Conservation (phyloP, 495 filamentous ascomycete species). For the Neurospora tetraspora region DNA sequence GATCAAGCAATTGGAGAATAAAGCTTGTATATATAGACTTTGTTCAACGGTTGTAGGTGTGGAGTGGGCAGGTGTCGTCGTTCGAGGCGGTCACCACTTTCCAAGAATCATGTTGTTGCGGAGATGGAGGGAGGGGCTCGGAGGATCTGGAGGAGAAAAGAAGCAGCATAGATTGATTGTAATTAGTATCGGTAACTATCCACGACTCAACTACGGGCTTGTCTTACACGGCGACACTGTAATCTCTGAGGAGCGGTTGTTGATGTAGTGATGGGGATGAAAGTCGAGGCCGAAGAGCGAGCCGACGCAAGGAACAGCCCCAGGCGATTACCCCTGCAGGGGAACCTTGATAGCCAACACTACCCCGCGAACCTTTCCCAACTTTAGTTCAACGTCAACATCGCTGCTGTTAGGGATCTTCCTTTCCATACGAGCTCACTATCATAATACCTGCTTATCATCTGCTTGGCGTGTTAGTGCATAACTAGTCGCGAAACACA, state of each 20-base stretch:
- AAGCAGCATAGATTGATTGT: background rate
- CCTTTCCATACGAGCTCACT: too few relatives aligned
- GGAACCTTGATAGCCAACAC: background rate
- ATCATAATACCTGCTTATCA: too few relatives aligned
- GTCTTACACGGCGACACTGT: background rate
- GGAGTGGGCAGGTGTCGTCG: background rate
- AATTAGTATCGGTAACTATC: background rate
- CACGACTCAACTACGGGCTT: background rate
- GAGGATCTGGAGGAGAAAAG: background rate
- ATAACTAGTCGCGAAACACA: background rate
- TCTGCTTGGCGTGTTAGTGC: background rate
- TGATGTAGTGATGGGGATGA: background rate
- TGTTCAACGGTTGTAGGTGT: background rate
- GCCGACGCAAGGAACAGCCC: background rate
- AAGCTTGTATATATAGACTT: background rate
- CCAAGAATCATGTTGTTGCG: background rate
- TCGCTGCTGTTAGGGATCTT: background rate
- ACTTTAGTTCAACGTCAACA: background rate
- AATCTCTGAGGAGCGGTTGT: background rate
- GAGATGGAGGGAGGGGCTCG: background rate
- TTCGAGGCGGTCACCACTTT: background rate
- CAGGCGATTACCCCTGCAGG: background rate
- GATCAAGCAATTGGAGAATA: background rate
- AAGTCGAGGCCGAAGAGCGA: background rate
- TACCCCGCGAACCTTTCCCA: background rate